Percentiles rank a stretch among this genome's conserved stretches.
phyloP scores from a whole-genome alignment of 352 stramenopile genomes.

The Pythium coloratum region DNA sequence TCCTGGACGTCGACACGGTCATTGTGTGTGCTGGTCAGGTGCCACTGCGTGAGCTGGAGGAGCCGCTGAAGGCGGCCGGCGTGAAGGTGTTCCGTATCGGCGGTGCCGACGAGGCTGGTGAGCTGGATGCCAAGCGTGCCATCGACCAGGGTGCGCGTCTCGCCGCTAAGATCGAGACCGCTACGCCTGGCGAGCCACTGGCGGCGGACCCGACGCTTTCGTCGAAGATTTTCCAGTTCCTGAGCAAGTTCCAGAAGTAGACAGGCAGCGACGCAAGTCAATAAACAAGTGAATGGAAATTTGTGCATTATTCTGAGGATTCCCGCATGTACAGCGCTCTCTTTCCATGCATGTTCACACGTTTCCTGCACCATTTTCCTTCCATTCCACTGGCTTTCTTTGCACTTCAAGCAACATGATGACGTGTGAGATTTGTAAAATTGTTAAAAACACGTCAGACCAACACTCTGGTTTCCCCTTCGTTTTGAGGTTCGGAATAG shows the following conservation, averaged over 20 bases:
- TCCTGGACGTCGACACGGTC: constrained; percentile 95
- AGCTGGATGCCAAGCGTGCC: constrained; percentile 97
- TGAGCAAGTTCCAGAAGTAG: constrained; percentile 53
- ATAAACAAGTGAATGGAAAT: constrained; percentile 12
- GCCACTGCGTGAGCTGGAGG: constrained; percentile 87
- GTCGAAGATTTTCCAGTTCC: constrained; percentile 44
- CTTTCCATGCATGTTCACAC: background rate
- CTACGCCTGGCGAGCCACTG: constrained; percentile 63
- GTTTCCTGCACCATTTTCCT: background rate
- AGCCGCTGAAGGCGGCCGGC: constrained; percentile 63
- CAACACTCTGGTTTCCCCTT: background rate
- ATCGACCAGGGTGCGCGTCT: constrained; percentile 96
- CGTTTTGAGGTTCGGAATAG: background rate
- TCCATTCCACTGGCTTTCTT: constrained; percentile 2
- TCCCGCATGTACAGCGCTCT: background rate
- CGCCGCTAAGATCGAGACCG: constrained; percentile 81
- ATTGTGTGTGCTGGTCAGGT: constrained; percentile 96
- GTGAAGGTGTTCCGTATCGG: constrained; percentile 94
- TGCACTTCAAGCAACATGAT: background rate
- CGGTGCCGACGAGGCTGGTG: constrained; percentile 92
- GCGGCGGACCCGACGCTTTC: constrained; percentile 41
- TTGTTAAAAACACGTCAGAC: background rate
- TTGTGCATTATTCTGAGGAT: background rate
- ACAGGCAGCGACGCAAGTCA: background rate
- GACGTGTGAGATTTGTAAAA: background rate